Base-by-base conservation (phyloP, 108 stramenopile genomes). In the Chaetoceros muelleri region DNA sequence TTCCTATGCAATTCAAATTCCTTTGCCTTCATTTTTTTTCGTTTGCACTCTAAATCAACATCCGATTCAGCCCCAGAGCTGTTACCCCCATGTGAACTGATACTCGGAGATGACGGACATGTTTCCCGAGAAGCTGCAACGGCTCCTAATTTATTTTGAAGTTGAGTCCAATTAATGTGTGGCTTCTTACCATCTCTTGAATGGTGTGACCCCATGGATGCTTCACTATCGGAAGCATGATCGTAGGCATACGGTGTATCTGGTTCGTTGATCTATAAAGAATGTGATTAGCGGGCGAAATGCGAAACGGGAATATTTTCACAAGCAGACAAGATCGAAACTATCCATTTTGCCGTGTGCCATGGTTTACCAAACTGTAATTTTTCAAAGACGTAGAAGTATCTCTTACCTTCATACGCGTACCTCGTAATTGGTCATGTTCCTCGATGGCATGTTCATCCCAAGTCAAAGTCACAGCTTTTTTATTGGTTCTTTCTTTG, bases 191-290 rank as follows among this genome's bases (percentile, higher is more conserved):
- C 40, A 27, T 44, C 70, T 21, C 76, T 75, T 19, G 79, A 80
- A 25, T 79, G 69, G 23, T 64, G 62, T 52, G 61, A 65, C 10
- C 69, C 65, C 26, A 69, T 57, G 46, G 25, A 58, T 58, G 81
- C 79, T 74, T 87, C 85, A 28, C 67, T 74, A 30, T 79, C 77
- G 8, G 73, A 71, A 18, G 81, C 73, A 48, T 75, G 70, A 46
- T 91, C 90, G 58, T 91, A 87, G 55, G 84, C 66, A 72, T 75
- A 91, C 28, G 90, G 90, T 18, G 90, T 91, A 56, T 91, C 80
- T 47, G 90, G 85, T 70, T 91, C 90, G 34, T 91, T 85, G 57
- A 91, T 91, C 77, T 78, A 20, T n/a, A 26, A n/a, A 8, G 34
- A 23, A 23, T 45, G 21, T 17, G 24, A 52, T 34, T 48, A 30